A percentile compares a stretch with the other conserved stretches of the same genome.
These are phyloP conservation scores for Rhizomucor miehei DNA, from an alignment of 371 early-diverging fungal genomes.

Conservation along the genomic window DNA sequence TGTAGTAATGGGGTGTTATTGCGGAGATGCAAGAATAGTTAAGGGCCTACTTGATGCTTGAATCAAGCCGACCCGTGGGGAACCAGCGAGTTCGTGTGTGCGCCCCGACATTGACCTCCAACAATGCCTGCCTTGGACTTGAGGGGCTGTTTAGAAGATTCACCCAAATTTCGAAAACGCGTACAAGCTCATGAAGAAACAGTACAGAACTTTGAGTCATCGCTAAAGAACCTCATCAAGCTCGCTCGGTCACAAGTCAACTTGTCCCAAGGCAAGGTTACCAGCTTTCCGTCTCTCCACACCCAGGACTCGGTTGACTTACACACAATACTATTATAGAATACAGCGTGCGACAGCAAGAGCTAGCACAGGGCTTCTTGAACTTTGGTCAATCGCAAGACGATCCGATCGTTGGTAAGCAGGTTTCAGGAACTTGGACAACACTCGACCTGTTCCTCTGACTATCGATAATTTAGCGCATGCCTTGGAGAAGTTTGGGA, in stretches of 20 bases:
- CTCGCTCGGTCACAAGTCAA: conserved; percentile 55
- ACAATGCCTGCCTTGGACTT: conserved; percentile 60
- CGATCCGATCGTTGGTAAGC: conserved; percentile 60
- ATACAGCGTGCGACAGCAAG: conserved; percentile 51
- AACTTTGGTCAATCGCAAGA: conserved; percentile 55
- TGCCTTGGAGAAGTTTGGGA: conserved; percentile 55
- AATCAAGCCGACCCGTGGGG: too few species aligned
- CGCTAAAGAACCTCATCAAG: conserved; percentile 51
- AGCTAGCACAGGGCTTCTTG: conserved; percentile 50
- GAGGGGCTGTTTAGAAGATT: conserved; percentile 58
- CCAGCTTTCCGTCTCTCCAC: background rate
- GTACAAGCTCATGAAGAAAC: conserved; percentile 58
- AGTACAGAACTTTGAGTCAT: conserved; percentile 51
- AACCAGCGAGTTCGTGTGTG: too few species aligned
- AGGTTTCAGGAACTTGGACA: background rate
- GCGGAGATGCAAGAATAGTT: too few species aligned
- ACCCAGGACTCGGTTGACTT: too few species aligned
- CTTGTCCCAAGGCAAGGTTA: conserved; percentile 43
- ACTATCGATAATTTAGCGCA: conserved; percentile 35
- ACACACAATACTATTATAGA: too few species aligned
- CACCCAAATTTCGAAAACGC: conserved; percentile 56
- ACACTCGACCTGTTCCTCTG: background rate
- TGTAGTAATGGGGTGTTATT: too few species aligned
- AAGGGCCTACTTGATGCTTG: too few species aligned
- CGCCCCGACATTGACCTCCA: too few species aligned